Conservation (phyloP, 768 basidiomycete species). For the Kwoniella heveanensis region DNA sequence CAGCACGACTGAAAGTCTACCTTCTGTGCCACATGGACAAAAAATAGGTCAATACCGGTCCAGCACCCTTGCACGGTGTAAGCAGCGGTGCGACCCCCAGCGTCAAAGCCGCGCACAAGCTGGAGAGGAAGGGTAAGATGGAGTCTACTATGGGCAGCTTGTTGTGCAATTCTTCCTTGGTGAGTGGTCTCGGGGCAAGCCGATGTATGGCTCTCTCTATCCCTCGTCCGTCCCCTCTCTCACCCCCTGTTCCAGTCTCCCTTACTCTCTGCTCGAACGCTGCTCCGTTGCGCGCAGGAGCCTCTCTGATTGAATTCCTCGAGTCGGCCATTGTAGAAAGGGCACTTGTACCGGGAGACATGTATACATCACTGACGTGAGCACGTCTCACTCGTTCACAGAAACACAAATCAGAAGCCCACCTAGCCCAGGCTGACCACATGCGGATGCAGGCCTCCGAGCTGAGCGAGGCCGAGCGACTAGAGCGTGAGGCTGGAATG, state of each 20-base stretch:
- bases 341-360: too few relatives aligned
- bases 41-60: conserved; percentile 22
- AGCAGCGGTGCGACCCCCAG: conserved; percentile 11
- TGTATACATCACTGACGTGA: too few relatives aligned
- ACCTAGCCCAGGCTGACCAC: conserved; percentile 31
- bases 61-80: conserved; percentile 18
- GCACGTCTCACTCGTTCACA: conserved; percentile 3
- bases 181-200: conserved; percentile 8
- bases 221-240: too few relatives aligned
- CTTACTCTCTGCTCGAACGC: too few relatives aligned
- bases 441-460: conserved; percentile 33
- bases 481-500: conserved; percentile 35
- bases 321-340: too few relatives aligned
- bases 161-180: conserved; percentile 22
- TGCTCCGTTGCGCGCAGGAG: too few relatives aligned
- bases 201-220: too few relatives aligned
- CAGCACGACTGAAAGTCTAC: too few relatives aligned
- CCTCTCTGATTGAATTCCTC: too few relatives aligned
- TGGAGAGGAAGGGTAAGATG: conserved; percentile 28
- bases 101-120: conserved; percentile 21
- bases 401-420: conserved; percentile 25
- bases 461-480: conserved; percentile 28
- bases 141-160: conserved; percentile 24
- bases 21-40: background rate
- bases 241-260: too few relatives aligned